Evolutionary conservation across 2,329 filamentous ascomycete species (phyloP).

Genomic region (Paracoccidioides brasiliensis): DNA sequence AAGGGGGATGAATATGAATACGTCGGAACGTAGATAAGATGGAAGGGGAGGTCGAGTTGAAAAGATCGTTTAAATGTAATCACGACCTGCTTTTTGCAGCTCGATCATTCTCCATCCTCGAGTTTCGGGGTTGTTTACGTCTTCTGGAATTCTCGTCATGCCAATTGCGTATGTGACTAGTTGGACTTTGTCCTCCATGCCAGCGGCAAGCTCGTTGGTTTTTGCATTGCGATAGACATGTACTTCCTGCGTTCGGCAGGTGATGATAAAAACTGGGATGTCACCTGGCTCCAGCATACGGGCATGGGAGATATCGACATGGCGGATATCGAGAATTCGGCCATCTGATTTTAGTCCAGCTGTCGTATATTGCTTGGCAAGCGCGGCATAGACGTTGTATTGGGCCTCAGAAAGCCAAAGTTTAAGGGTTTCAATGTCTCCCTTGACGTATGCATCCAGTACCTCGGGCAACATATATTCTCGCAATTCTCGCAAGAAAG

Average conservation of each 20-base stretch:
- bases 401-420: conserved; percentile 94
- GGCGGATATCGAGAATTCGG: conserved; percentile 84
- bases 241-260: conserved; percentile 91
- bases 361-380: conserved; percentile 90
- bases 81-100: conserved; percentile 93
- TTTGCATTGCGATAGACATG: conserved; percentile 94
- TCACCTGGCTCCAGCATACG: conserved; percentile 37
- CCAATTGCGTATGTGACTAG: conserved; percentile 97
- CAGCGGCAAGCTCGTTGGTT: conserved; percentile 74
- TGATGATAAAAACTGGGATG: conserved; percentile 86
- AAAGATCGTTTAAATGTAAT: conserved; percentile 52
- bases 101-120: conserved; percentile 95
- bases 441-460: conserved; percentile 94
- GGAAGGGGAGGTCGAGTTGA: background rate
- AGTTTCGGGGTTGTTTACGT: conserved; percentile 94
- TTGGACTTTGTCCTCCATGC: conserved; percentile 98
- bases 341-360: conserved; percentile 90
- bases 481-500: conserved; percentile 86
- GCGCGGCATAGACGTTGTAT: conserved; percentile 90
- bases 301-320: conserved; percentile 58
- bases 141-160: conserved; percentile 82
- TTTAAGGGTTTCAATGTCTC: conserved; percentile 78
- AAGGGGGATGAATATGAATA: background rate
- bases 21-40: background rate
- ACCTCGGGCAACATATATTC: conserved; percentile 98